Conservation (phyloP, 768 basidiomycete species). For the Rhizopogon vulgaris region DNA sequence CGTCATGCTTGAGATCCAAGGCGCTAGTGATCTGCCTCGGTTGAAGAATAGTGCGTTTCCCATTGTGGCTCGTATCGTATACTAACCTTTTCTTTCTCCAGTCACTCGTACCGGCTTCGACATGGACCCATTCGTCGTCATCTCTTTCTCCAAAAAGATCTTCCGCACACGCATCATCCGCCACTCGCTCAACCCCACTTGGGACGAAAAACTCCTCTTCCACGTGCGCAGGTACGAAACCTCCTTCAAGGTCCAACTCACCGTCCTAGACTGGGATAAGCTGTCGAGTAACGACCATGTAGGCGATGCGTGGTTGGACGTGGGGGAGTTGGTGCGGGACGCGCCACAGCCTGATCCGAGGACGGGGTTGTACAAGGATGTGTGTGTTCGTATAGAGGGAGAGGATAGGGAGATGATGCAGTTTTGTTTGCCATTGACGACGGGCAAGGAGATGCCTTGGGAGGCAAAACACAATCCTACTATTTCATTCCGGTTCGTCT, state of each 20-base stretch:
- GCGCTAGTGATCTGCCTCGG: slow-evolving; percentile 78
- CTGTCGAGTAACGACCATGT: slow-evolving; percentile 83
- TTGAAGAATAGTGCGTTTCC: slow-evolving; percentile 73
- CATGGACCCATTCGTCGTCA: slow-evolving; percentile 96
- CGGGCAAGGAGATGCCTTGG: slow-evolving; percentile 61
- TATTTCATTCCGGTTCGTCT: slow-evolving; percentile 56
- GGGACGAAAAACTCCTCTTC: slow-evolving; percentile 95
- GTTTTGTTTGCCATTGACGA: slow-evolving; percentile 58
- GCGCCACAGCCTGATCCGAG: slow-evolving; percentile 60
- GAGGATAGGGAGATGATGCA: slow-evolving; percentile 56
- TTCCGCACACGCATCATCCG: slow-evolving; percentile 89
- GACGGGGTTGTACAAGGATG: slow-evolving; percentile 39
- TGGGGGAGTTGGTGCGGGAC: slow-evolving; percentile 61
- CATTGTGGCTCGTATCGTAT: no score
- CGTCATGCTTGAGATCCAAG: slow-evolving; percentile 88
- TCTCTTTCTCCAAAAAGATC: slow-evolving; percentile 95
- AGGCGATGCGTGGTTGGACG: slow-evolving; percentile 68
- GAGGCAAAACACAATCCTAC: slow-evolving; percentile 66
- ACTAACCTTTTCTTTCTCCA: slow-evolving; percentile 16
- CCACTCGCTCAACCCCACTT: slow-evolving; percentile 78
- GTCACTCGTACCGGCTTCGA: slow-evolving; percentile 89
- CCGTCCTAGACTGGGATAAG: slow-evolving; percentile 96
- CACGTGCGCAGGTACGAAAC: slow-evolving; percentile 88
- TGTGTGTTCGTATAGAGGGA: not conserved
- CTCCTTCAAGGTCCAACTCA: slow-evolving; percentile 69